Conservation (phyloP, 139 green algal species). For the Haematococcus lacustris region DNA sequence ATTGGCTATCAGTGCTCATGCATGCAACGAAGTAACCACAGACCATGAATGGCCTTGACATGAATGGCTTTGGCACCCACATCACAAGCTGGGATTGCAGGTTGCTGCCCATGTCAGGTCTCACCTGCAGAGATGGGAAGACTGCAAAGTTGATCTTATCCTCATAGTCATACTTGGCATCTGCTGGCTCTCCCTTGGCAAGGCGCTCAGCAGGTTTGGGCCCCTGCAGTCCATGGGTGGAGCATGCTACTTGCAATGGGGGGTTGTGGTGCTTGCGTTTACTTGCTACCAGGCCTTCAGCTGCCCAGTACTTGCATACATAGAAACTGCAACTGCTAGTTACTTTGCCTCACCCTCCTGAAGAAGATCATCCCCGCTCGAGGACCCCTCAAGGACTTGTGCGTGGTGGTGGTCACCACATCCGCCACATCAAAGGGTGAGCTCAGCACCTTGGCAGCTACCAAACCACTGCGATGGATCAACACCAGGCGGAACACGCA, state of each 20-base stretch:
- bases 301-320: neutral
- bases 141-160: slow-evolving; percentile 95
- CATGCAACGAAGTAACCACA: too few species aligned
- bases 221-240: slow-evolving; percentile 52
- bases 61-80: neutral
- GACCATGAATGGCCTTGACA: neutral
- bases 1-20: neutral
- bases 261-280: too few species aligned
- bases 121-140: slow-evolving; percentile 71
- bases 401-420: slow-evolving; percentile 97
- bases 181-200: slow-evolving; percentile 51
- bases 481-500: neutral
- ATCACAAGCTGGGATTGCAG: neutral
- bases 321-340: too few species aligned
- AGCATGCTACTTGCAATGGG: too few species aligned
- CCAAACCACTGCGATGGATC: slow-evolving; percentile 69
- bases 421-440: slow-evolving; percentile 89
- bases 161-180: slow-evolving; percentile 77
- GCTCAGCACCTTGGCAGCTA: slow-evolving; percentile 71
- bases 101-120: neutral
- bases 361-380: slow-evolving; percentile 97
- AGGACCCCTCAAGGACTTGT: slow-evolving; percentile 93
- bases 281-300: too few species aligned
- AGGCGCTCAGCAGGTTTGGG: slow-evolving; percentile 52
- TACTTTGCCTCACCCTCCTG: slow-evolving; percentile 68